Percentiles rank a stretch among this genome's conserved stretches.
These are phyloP conservation scores for Fusarium tricinctum DNA, from an alignment of 2,329 filamentous ascomycete genomes.

Conservation along the genomic window DNA sequence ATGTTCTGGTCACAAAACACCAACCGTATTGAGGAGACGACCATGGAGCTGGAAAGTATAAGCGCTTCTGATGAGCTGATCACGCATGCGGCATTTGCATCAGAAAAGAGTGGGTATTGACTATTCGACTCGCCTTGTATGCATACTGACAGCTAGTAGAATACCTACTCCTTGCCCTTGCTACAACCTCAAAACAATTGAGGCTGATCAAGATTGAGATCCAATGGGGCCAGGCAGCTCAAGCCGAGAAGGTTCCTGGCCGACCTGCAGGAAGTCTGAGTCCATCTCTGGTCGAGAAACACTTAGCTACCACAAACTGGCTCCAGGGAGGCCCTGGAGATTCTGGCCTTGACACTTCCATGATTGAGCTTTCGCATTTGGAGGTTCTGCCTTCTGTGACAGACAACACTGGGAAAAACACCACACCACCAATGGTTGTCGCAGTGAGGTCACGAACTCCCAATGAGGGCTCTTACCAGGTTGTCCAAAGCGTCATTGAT, in stretches of 20 bases:
- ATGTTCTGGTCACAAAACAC: constrained; percentile 84
- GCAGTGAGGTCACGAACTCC: constrained; percentile 77
- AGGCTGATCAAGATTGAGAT: constrained; percentile 80
- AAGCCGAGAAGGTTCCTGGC: constrained; percentile 67
- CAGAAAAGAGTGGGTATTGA: constrained; percentile 74
- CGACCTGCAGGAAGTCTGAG: constrained; percentile 63
- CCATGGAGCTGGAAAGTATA: constrained; percentile 80
- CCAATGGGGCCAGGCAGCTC: constrained; percentile 72
- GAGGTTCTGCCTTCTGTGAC: constrained; percentile 78
- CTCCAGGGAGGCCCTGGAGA: constrained; percentile 62
- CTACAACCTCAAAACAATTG: constrained; percentile 78
- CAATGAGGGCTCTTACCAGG: constrained; percentile 69
- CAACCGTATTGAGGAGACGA: constrained; percentile 77
- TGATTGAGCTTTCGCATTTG: constrained; percentile 78
- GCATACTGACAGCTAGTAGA: constrained; percentile 54
- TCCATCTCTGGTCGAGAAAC: constrained; percentile 67
- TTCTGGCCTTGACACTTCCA: constrained; percentile 62
- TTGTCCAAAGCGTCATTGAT: constrained; percentile 80
- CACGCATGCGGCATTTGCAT: constrained; percentile 81
- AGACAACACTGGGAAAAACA: constrained; percentile 70
- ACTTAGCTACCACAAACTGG: constrained; percentile 71
- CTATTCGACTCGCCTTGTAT: background rate
- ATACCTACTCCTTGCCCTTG: constrained; percentile 74
- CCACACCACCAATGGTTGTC: constrained; percentile 73
- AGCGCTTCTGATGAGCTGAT: constrained; percentile 80